A percentile compares a stretch with the other conserved stretches of the same genome.
Evolutionary conservation across 768 basidiomycete genomes (phyloP).

Genomic region (Trametes coccinea): DNA sequence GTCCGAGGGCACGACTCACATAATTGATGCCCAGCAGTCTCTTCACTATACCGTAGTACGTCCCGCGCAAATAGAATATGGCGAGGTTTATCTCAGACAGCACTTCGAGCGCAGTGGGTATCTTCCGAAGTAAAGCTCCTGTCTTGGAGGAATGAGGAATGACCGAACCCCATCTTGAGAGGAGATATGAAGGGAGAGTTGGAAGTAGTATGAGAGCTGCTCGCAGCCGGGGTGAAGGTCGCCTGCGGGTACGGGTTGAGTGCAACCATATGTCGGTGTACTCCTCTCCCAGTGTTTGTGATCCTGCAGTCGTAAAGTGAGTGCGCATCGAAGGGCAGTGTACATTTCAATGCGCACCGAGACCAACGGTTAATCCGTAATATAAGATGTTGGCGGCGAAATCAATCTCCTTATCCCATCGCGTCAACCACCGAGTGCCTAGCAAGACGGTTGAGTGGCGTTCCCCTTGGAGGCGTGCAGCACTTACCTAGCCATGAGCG

Average conservation of each 20-base stretch:
- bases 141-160: conserved; percentile 38
- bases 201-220: conserved; percentile 63
- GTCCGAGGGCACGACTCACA: conserved; percentile 42
- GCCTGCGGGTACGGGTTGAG: conserved; percentile 42
- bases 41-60: conserved; percentile 74
- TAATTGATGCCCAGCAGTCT: conserved; percentile 68
- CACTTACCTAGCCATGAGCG: conserved; percentile 72
- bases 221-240: conserved; percentile 49
- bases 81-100: conserved; percentile 75
- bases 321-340: neutral
- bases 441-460: neutral
- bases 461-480: neutral
- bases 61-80: conserved; percentile 75
- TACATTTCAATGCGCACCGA: conserved; percentile 47
- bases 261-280: conserved; percentile 86
- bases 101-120: conserved; percentile 58
- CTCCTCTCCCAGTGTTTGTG: conserved; percentile 87
- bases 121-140: conserved; percentile 31
- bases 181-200: conserved; percentile 61
- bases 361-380: conserved; percentile 71
- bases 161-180: conserved; percentile 48
- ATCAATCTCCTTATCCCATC: conserved; percentile 83
- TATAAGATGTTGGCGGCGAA: conserved; percentile 67
- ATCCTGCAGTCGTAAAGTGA: conserved; percentile 44
- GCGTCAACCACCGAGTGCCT: conserved; percentile 80